A percentile compares a stretch with the other conserved stretches of the same genome.
Evolutionary conservation across 2,329 filamentous ascomycete genomes (phyloP).

Genomic region (Colletotrichum costaricense): DNA sequence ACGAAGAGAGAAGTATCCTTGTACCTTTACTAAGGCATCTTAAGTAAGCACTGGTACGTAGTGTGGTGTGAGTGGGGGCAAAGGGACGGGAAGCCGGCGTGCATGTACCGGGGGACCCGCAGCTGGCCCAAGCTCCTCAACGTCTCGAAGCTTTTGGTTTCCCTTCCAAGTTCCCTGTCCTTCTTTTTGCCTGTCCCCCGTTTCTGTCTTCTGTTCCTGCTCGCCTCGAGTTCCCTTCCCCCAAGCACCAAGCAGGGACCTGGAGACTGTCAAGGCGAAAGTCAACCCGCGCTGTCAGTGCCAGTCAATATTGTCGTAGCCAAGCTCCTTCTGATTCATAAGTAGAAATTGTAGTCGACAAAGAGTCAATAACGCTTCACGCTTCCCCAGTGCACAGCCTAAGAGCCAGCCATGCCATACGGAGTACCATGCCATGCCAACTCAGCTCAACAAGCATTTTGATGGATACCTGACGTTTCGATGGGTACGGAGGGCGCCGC

Average conservation of each 20-base stretch:
- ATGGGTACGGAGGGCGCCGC: background rate
- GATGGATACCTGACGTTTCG: background rate
- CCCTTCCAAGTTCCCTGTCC: conserved; percentile 2
- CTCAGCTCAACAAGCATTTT: conserved; percentile 32
- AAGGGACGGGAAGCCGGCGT: conserved; percentile 7
- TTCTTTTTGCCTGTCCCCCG: background rate
- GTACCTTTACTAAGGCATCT: background rate
- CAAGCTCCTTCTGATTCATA: background rate
- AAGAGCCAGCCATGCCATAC: background rate
- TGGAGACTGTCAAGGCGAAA: background rate
- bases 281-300: background rate
- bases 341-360: background rate
- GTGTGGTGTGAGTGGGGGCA: conserved; percentile 16
- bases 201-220: background rate
- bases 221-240: conserved; percentile 4
- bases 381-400: background rate
- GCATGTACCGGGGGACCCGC: background rate
- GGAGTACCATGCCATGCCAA: background rate
- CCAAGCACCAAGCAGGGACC: background rate
- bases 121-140: conserved; percentile 38
- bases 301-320: background rate
- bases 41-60: background rate
- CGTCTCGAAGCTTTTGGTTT: conserved; percentile 34
- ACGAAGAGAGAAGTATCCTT: background rate
- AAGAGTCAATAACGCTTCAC: background rate